phyloP scores from a whole-genome alignment of 169 alveolate species.

The Eimeria praecox region DNA sequence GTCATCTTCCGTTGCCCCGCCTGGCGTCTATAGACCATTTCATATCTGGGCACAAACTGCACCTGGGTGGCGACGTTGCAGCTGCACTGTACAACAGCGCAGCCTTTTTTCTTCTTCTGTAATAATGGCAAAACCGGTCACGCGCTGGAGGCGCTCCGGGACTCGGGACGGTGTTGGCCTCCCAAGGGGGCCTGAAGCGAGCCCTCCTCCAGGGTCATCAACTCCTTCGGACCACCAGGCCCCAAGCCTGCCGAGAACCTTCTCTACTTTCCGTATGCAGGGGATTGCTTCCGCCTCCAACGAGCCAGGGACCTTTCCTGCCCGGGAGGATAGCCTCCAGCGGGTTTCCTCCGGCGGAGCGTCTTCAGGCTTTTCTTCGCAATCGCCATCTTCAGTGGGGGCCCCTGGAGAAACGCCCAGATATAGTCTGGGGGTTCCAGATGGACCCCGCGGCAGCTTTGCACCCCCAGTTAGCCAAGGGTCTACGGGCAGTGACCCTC shows the following conservation, averaged over 20 bases:
- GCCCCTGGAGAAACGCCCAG: slow-evolving; percentile 10
- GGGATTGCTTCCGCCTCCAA: background rate
- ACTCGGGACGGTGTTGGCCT: slow-evolving; percentile 54
- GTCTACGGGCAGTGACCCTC: slow-evolving; percentile 50
- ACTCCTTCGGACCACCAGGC: slow-evolving; percentile 35
- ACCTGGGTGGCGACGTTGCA: slow-evolving; percentile 38
- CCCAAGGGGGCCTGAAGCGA: slow-evolving; percentile 40
- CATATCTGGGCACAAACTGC: slow-evolving; percentile 17
- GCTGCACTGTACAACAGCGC: slow-evolving; percentile 51
- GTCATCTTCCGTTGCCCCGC: background rate
- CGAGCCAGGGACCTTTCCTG: slow-evolving; percentile 39
- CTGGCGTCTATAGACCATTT: background rate
- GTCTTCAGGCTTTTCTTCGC: slow-evolving; percentile 31
- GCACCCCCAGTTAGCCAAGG: slow-evolving; percentile 36
- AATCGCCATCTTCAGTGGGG: slow-evolving; percentile 33
- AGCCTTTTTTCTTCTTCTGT: background rate
- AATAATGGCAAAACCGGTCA: slow-evolving; percentile 57
- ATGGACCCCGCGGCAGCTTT: slow-evolving; percentile 12
- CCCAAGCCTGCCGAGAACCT: background rate
- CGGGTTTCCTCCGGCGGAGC: slow-evolving; percentile 8
- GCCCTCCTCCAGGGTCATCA: slow-evolving; percentile 40
- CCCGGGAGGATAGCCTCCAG: slow-evolving; percentile 26
- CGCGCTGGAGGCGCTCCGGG: slow-evolving; percentile 74
- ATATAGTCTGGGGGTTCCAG: slow-evolving; percentile 2
- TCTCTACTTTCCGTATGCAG: slow-evolving; percentile 21